Evolutionary conservation across 768 basidiomycete species (phyloP).

Genomic region (Boletus bicolor): DNA sequence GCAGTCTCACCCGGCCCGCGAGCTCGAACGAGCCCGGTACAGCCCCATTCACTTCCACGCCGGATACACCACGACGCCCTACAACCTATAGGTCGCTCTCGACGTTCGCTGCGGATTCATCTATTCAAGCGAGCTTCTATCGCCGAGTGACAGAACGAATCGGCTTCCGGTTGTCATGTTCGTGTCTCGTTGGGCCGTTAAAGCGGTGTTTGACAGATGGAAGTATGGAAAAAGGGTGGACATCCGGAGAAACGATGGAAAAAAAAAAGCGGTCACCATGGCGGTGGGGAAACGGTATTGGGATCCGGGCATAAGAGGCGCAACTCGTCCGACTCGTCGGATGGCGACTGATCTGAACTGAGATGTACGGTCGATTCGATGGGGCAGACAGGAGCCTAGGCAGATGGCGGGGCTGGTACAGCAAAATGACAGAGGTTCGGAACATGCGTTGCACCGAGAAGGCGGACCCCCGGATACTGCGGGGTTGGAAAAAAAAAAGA

Average conservation of each 20-base stretch:
- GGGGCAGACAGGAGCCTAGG: background rate
- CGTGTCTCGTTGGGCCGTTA: background rate
- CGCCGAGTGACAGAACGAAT: background rate
- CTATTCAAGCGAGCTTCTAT: background rate
- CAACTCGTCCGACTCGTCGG: background rate
- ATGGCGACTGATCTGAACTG: background rate
- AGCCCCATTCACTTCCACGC: background rate
- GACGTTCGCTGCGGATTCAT: background rate
- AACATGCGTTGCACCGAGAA: background rate
- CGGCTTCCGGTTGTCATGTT: constrained; percentile 9
- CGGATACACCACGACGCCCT: background rate
- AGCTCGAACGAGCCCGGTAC: background rate
- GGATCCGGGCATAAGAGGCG: background rate
- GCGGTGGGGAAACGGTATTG: no score
- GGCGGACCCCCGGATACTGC: constrained; percentile 10
- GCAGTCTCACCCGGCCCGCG: background rate
- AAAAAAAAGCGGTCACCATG: background rate
- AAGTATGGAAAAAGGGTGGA: background rate
- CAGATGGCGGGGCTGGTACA: background rate
- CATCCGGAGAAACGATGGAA: background rate
- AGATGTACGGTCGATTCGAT: background rate
- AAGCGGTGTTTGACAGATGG: constrained; percentile 4
- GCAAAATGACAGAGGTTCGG: background rate
- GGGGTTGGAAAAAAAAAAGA: background rate
- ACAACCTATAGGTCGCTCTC: background rate